Percentiles rank a stretch among this genome's conserved stretches.
Evolutionary conservation across 2,329 filamentous ascomycete genomes (phyloP).

Genomic region (Curvularia sp.): DNA sequence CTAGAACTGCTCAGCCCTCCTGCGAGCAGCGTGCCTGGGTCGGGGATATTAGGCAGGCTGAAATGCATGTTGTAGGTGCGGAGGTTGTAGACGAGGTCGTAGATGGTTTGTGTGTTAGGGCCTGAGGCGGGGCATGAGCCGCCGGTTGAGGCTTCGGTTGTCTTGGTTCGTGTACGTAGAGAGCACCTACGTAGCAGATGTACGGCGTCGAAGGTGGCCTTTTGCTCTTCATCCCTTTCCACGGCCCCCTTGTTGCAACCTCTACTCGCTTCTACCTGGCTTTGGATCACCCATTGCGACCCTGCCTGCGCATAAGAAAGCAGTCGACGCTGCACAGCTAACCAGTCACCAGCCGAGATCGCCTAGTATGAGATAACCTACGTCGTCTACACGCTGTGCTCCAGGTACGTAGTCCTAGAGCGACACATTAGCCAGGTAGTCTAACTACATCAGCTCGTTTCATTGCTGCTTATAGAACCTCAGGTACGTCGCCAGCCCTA

Average conservation of each 20-base stretch:
- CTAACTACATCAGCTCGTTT: slow-evolving; percentile 32
- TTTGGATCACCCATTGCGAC: no score
- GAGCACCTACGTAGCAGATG: no score
- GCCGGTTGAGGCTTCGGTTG: slow-evolving; percentile 40
- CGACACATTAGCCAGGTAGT: slow-evolving; percentile 14
- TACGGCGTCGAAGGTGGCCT: no score
- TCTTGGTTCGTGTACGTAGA: no score
- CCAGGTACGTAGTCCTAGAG: slow-evolving; percentile 39
- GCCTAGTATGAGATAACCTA: slow-evolving; percentile 45
- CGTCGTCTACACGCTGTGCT: slow-evolving; percentile 40
- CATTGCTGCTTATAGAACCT: slow-evolving; percentile 39
- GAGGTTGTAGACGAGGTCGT: slow-evolving; percentile 68
- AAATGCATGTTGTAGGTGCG: slow-evolving; percentile 64
- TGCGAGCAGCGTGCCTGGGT: slow-evolving; percentile 55
- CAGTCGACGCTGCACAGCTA: slow-evolving; percentile 27
- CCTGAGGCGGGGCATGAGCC: slow-evolving; percentile 39
- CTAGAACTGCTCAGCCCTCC: slow-evolving; percentile 50
- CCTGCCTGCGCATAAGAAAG: slow-evolving; percentile 23
- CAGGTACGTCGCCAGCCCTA: slow-evolving; percentile 26
- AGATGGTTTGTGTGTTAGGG: slow-evolving; percentile 57
- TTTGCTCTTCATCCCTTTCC: no score
- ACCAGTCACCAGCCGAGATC: slow-evolving; percentile 22
- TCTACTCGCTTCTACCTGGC: no score
- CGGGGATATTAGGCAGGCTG: slow-evolving; percentile 68
- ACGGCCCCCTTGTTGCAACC: no score